Evolutionary conservation across 371 early-diverging fungal species (phyloP), one percentile per base, ranked within the genome.

Genomic region (Mucor circinelloides): DNA sequence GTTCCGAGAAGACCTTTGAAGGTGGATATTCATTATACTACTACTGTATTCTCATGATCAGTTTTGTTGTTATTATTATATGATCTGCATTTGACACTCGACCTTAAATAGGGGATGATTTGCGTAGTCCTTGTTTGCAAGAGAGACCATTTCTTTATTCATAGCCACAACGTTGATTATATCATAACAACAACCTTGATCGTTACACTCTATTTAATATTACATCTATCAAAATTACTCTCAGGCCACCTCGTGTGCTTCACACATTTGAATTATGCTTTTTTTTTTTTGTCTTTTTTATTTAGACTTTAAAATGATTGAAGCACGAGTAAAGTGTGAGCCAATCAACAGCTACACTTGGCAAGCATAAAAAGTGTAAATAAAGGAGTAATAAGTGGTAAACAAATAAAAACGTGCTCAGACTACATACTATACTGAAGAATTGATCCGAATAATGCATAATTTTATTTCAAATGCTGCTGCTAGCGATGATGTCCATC

Each of bases 181-280:
- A 50, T 12, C 13, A 50, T 50, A 50, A 23, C 21, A 50, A 50
- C 50, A 21, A 50, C 50, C 50, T 50, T 50, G 50, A 50, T 50
- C 10, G 50, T 50, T 50, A 50, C 50, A 50, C 21, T 50, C 23
- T 25, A 36, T 25, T 25, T 8, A 50, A 46, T 46, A 21, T 50
- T 23, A 36, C 36, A 23, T 50, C 50, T 50, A 50, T 50, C 50
- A 50, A 23, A 46, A 62, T 32, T 48, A 50, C 48, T 61, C 62
- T 32, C 62, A 54, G 52, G 63, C 52, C 52, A 63, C 52, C 65
- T 57, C 65, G 58, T 65, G 65, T 32, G 65, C 60, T 60, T 27
- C 60, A 60, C 40, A 60, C 58, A 56, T 9, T 28, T 44, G 65
- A 44, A 58, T 58, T 58, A 58, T 58, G 44, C 65, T 32, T 28